Evolutionary conservation across 2,329 filamentous ascomycete genomes (phyloP).

Genomic region (Endocalyx cinctus): DNA sequence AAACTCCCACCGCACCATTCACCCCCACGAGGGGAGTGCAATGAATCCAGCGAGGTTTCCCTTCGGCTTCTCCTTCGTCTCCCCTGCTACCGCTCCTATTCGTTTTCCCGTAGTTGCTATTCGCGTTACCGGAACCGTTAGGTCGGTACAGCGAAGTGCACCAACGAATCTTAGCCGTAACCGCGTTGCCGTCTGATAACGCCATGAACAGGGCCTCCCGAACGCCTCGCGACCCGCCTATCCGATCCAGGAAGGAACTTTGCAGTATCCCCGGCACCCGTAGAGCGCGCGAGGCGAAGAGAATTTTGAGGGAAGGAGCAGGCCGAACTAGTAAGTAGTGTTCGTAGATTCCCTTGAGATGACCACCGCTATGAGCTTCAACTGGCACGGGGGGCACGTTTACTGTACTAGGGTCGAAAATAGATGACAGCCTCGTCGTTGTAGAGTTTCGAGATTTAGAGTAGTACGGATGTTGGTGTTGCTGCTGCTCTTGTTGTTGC

Average conservation of each 20-base stretch:
- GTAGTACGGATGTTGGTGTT: too few relatives aligned
- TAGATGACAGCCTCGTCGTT: too few relatives aligned
- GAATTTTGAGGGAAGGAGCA: conserved; percentile 59
- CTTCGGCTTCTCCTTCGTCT: conserved; percentile 35
- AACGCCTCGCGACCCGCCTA: conserved; percentile 45
- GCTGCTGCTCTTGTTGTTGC: too few relatives aligned
- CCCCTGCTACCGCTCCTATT: not conserved
- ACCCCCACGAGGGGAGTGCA: conserved; percentile 67
- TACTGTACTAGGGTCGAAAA: too few relatives aligned
- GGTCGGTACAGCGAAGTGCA: conserved; percentile 45
- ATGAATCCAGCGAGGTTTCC: conserved; percentile 69
- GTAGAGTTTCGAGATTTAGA: too few relatives aligned
- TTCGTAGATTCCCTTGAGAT: conserved; percentile 41
- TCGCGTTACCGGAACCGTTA: not conserved
- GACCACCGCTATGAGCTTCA: conserved; percentile 27
- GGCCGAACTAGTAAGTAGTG: conserved; percentile 63
- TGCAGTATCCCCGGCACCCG: conserved; percentile 65
- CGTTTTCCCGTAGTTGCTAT: conserved; percentile 23
- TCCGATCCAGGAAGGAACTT: conserved; percentile 49
- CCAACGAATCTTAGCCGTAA: conserved; percentile 74
- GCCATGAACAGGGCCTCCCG: conserved; percentile 50
- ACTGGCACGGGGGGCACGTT: too few relatives aligned
- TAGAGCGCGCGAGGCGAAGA: conserved; percentile 65
- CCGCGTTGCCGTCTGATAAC: conserved; percentile 62
- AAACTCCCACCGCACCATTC: conserved; percentile 66